A percentile compares a stretch with the other conserved stretches of the same genome.
Conservation (phyloP, 257 asterid species). For the Catharanthus roseus region DNA sequence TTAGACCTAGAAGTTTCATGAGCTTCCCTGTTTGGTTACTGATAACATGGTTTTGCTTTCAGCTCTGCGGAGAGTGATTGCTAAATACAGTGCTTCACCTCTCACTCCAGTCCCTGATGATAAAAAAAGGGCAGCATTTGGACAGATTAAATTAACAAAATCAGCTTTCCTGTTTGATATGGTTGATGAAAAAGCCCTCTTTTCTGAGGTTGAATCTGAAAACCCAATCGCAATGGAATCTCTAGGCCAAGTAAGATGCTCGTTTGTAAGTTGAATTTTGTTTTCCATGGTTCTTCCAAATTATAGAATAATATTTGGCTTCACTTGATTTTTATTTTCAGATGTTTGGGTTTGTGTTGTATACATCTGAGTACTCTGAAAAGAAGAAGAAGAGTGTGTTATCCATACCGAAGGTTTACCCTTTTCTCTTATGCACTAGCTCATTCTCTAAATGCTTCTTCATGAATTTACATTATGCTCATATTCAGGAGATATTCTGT, state of each 20-base stretch:
- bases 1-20: neutral
- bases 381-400: conserved; percentile 44
- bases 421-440: conserved; percentile 1
- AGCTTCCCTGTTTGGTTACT: neutral
- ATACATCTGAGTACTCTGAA: conserved; percentile 62
- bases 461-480: neutral
- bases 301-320: conserved; percentile 18
- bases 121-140: conserved; percentile 62
- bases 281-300: conserved; percentile 16
- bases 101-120: conserved; percentile 54
- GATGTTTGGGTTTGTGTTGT: conserved; percentile 82
- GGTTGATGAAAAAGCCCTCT: conserved; percentile 29
- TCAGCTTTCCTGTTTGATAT: conserved; percentile 47
- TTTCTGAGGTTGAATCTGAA: conserved; percentile 47
- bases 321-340: conserved; percentile 32
- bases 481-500: neutral
- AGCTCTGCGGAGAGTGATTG: conserved; percentile 77
- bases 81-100: conserved; percentile 47
- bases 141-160: conserved; percentile 52
- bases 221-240: conserved; percentile 80
- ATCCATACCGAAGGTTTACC: conserved; percentile 66
- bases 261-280: neutral
- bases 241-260: conserved; percentile 64
- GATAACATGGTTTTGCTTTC: conserved; percentile 36
- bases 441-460: neutral